Evolutionary conservation across 2,329 filamentous ascomycete species (phyloP), one percentile per base, ranked within the genome.

Genomic region (Aureobasidium sp.): DNA sequence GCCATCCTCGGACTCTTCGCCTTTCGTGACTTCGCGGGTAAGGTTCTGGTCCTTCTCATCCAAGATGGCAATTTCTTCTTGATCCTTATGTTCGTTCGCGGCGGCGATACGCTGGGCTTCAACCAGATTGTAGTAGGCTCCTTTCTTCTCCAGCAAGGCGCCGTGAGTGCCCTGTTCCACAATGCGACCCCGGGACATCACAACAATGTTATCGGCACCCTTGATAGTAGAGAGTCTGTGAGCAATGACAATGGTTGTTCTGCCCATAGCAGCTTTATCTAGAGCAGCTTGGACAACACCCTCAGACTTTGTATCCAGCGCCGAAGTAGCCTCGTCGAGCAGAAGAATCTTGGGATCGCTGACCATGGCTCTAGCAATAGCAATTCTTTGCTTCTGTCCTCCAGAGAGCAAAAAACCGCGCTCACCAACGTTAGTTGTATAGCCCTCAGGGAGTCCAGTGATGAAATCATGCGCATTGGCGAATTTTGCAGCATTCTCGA

Each of bases 381-480:
- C 92, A 70, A 97, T 95, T 68, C 94, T 90, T 75, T 97, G 94
- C 74, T 97, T 96, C 75, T 99, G 94, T 39, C 94, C 94, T 72
- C 94, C 94, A 61, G 90, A 96, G 9, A 99, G 81, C 58, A 97
- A 77, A 72, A 96, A 96, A 10, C 94, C 94, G 65, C 92, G 87
- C 74, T 97, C 91, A 61, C 94, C 94, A n/a, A 97, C 93, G 66
- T 95, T 87, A 0, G 94, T 97, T 66, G 96, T 84, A 69, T 97
- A 97, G 2, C 89, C 89, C 67, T 97, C 89, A 0, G 94, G 91
- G 1, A 97, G 82, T 13, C 81, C 76, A 6, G 79, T 83, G 66
- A 99, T 87, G 71, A 99, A 99, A 66, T 96, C 91, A 71, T 97
- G 92, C 1, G 93, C 93, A 68, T 97, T 97, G 14, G 94, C 89